Evolutionary conservation across 805 yeast genomes (phyloP).

Genomic region (Candida sithepensis): DNA sequence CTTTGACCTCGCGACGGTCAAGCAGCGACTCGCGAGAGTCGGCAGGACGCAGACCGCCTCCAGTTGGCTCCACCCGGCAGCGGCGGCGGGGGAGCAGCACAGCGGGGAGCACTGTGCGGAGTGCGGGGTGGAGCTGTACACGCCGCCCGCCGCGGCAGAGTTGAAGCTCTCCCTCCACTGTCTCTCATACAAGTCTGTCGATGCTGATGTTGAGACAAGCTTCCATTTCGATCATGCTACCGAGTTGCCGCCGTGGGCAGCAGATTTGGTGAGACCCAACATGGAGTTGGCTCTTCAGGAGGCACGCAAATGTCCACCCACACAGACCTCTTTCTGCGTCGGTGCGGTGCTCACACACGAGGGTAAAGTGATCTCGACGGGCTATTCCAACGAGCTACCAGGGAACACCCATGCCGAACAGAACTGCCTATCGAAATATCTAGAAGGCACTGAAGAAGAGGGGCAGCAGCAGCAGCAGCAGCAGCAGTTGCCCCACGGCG

Average conservation of each 20-base stretch:
- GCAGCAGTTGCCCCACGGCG: no score
- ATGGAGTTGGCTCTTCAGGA: conserved; percentile 77
- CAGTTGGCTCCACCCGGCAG: conserved; percentile 63
- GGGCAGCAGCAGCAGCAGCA: no score
- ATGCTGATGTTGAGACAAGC: no score
- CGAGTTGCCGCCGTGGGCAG: conserved; percentile 80
- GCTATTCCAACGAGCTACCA: conserved; percentile 84
- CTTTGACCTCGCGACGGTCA: conserved; percentile 42
- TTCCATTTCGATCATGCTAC: conserved; percentile 76
- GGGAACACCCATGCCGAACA: conserved; percentile 99
- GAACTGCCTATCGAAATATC: conserved; percentile 81
- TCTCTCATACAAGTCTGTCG: not conserved
- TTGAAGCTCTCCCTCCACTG: not conserved
- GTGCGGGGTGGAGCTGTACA: not conserved
- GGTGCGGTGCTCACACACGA: conserved; percentile 80
- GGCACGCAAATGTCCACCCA: conserved; percentile 77
- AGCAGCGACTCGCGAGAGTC: conserved; percentile 48
- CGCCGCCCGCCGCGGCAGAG: not conserved
- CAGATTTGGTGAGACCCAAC: conserved; percentile 48
- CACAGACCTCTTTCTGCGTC: conserved; percentile 87
- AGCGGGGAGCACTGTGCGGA: not conserved
- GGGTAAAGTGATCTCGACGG: conserved; percentile 67
- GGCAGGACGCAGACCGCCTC: conserved; percentile 71
- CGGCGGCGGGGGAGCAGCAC: not conserved
- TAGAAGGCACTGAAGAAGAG: conserved; percentile 33